These are phyloP conservation scores for Xylaria sp. DNA, from an alignment of 2,329 filamentous ascomycete species.

Conservation along the genomic window DNA sequence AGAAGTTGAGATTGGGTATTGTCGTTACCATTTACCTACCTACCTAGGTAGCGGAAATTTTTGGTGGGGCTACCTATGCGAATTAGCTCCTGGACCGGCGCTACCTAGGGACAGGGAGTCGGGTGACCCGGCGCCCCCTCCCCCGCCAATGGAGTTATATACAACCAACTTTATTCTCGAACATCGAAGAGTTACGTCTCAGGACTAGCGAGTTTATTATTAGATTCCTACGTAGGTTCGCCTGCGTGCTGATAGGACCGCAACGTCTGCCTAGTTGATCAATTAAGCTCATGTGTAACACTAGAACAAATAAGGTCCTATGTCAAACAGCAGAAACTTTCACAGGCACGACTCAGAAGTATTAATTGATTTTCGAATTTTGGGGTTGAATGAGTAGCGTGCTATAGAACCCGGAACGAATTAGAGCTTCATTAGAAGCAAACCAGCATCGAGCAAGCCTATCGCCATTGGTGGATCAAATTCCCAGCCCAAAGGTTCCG, in stretches of 20 bases:
- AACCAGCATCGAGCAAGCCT: conserved; percentile 9
- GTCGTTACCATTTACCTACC: no score
- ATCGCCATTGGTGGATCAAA: conserved; percentile 7
- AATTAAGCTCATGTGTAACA: not conserved
- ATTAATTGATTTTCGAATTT: conserved; percentile 8
- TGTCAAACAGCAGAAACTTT: not conserved
- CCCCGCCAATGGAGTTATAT: no score
- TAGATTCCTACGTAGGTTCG: no score
- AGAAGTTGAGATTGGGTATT: not conserved
- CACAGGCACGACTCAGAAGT: not conserved
- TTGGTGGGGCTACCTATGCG: conserved; percentile 29
- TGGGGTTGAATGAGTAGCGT: conserved; percentile 17
- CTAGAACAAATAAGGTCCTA: not conserved
- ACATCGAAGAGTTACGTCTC: no score
- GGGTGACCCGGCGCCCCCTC: no score
- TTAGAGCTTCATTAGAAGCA: conserved; percentile 12
- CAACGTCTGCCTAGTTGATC: no score
- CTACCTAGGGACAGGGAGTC: not conserved
- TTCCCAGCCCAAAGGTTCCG: conserved; percentile 1
- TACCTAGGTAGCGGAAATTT: conserved; percentile 20
- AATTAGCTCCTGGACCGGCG: not conserved
- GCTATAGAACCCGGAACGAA: conserved; percentile 18
- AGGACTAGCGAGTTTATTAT: no score
- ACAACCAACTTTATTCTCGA: no score
- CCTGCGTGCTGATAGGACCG: no score